Base-by-base conservation (phyloP, 371 early-diverging fungal genomes). In the Apophysomyces trapeziformis region DNA sequence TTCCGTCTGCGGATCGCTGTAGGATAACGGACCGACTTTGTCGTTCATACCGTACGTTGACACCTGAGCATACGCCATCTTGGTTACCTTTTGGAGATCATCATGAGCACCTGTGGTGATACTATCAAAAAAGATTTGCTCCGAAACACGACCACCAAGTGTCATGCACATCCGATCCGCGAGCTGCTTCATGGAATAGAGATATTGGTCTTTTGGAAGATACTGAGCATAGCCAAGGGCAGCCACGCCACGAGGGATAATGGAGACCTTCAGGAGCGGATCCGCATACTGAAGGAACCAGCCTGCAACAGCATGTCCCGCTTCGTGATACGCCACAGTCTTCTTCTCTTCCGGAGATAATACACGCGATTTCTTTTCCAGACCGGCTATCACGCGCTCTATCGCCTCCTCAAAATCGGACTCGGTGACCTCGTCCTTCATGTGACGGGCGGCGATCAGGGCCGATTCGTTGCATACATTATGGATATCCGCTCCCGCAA, bases 391-490 rank as follows among this genome's bases (percentile, higher is more conserved):
- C 54, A 99, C 99, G 65, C 99, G 92, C 73, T 99, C 99, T 66
- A 98, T 96, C 36, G 99, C 99, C 56, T 87, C 86, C 79, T 99
- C 99, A 84, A 99, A 99, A 77, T 99, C 96, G 61, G 78, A 78
- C 67, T 91, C 92, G 35, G 85, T 76, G 1, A 99, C 99, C 11
- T 78, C 79, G 41, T 90, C 87, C 61, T 93, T 86, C 47, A 86
- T 82, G 60, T 86, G 76, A 41, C 99, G 90, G 18, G 99, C 99
- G 16, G 98, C 99, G 71, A 98, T 97, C 66, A 99, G 84, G 13
- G 99, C 99, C 32, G 99, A 96, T 80, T 99, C 99, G 70, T 99
- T 99, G 82, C 99, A 99, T n/a, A 99, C 97, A 75, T 99, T 99
- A 74, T 92, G 93, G 46, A 99, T 94, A 75, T 99, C 98, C 38